Percentiles rank a stretch among this genome's conserved stretches.
These are phyloP conservation scores for Prinsepia uniflora DNA, from an alignment of 306 rosid species.

Conservation along the genomic window DNA sequence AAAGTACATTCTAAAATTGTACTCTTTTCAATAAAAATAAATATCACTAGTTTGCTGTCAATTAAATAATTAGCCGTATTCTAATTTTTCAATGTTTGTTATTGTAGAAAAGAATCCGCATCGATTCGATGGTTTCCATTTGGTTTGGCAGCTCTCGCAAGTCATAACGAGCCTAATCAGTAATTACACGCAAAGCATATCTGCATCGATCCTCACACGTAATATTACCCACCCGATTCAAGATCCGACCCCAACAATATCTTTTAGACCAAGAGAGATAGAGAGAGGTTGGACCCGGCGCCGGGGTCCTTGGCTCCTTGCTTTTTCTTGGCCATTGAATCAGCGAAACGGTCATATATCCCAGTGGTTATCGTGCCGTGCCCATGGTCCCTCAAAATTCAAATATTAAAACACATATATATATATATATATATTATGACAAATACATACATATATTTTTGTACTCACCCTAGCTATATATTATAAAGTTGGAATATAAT, in stretches of 20 bases:
- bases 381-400: conserved; percentile 31
- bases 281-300: conserved; percentile 2
- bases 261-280: conserved; percentile 9
- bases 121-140: background rate
- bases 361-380: conserved; percentile 12
- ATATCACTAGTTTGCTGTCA: too few species aligned
- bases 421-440: conserved; percentile 32
- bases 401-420: conserved; percentile 21
- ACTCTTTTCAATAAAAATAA: too few species aligned
- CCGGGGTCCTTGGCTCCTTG: conserved; percentile 28
- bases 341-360: background rate
- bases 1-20: too few species aligned
- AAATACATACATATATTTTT: conserved; percentile 33
- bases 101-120: too few species aligned
- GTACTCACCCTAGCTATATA: conserved; percentile 37
- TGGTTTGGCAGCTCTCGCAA: background rate
- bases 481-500: background rate
- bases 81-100: background rate
- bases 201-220: too few species aligned
- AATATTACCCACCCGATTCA: background rate
- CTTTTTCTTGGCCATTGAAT: background rate
- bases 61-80: too few species aligned
- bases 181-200: too few species aligned
- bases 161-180: too few species aligned
- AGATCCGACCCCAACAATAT: background rate